These are phyloP conservation scores for Xylaria sp. DNA, from an alignment of 2,329 filamentous ascomycete species.

Conservation along the genomic window DNA sequence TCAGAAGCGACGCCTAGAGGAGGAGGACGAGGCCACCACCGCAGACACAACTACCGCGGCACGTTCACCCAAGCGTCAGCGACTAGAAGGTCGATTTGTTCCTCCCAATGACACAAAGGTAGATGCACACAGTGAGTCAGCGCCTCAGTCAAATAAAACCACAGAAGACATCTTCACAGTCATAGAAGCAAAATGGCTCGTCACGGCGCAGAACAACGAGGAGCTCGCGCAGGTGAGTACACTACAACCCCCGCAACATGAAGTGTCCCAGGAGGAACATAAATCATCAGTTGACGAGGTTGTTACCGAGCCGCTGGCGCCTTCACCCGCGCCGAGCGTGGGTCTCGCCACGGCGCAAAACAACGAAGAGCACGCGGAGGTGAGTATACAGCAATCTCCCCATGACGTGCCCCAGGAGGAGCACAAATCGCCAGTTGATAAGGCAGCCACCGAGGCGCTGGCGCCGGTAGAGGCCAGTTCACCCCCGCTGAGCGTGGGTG, in stretches of 20 bases:
- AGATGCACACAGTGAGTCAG: not conserved
- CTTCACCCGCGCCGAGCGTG: too few species aligned
- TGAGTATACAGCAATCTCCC: not conserved
- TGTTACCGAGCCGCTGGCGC: not conserved
- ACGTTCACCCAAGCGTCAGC: slow-evolving; percentile 22
- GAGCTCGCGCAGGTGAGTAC: not conserved
- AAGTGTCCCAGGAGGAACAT: not conserved
- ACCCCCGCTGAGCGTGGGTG: not conserved
- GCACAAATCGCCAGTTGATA: not conserved
- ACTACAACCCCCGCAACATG: not conserved
- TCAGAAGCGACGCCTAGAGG: too few species aligned
- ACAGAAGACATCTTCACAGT: not conserved
- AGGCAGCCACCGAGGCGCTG: not conserved
- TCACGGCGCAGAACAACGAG: not conserved
- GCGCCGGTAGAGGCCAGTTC: not conserved
- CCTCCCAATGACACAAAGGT: not conserved
- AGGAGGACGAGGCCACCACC: too few species aligned
- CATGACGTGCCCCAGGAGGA: not conserved
- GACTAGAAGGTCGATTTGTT: not conserved
- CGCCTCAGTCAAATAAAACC: not conserved
- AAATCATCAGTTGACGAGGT: not conserved
- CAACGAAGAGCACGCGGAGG: not conserved
- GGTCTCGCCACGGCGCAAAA: not conserved
- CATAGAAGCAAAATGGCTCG: not conserved
- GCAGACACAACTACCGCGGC: too few species aligned